A percentile compares a stretch with the other conserved stretches of the same genome.
Evolutionary conservation across 495 filamentous ascomycete genomes (phyloP).

Genomic region (Margaritispora aquatica): DNA sequence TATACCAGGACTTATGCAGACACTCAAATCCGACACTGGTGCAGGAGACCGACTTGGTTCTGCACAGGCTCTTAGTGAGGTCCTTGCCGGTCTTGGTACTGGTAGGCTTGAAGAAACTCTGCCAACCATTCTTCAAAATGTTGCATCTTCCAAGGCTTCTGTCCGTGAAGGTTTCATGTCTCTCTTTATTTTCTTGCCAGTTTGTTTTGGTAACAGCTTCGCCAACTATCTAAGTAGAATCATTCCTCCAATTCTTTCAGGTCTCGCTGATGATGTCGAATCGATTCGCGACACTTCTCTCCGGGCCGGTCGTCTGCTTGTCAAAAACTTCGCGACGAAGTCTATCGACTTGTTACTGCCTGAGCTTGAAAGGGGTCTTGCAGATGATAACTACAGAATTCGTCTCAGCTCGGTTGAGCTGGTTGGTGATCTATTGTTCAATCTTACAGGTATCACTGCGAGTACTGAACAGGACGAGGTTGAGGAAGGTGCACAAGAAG

Average conservation of each 20-base stretch:
- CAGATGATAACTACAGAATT: constrained; percentile 93
- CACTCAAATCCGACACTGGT: constrained; percentile 93
- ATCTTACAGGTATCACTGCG: constrained; percentile 88
- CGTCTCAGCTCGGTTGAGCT: constrained; percentile 95
- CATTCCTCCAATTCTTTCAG: constrained; percentile 90
- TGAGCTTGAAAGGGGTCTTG: constrained; percentile 90
- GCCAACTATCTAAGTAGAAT: constrained; percentile 92
- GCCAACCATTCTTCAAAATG: constrained; percentile 94
- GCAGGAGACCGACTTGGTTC: constrained; percentile 94
- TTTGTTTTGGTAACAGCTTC: constrained; percentile 98
- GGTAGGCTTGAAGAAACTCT: constrained; percentile 89
- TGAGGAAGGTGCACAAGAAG: constrained; percentile 70
- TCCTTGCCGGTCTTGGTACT: constrained; percentile 90
- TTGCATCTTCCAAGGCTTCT: constrained; percentile 80
- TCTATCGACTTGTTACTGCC: constrained; percentile 91
- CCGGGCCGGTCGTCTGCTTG: constrained; percentile 83
- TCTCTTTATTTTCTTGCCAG: constrained; percentile 96
- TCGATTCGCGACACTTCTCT: constrained; percentile 91
- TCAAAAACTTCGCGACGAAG: constrained; percentile 95
- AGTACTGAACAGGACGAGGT: constrained; percentile 78
- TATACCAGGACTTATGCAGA: constrained; percentile 94
- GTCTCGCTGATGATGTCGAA: constrained; percentile 92
- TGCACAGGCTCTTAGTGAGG: constrained; percentile 93
- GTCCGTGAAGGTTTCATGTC: constrained; percentile 99
- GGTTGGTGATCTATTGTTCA: constrained; percentile 95